These are phyloP conservation scores for Ogataea siamensis DNA, from an alignment of 805 yeast species.

Conservation along the genomic window DNA sequence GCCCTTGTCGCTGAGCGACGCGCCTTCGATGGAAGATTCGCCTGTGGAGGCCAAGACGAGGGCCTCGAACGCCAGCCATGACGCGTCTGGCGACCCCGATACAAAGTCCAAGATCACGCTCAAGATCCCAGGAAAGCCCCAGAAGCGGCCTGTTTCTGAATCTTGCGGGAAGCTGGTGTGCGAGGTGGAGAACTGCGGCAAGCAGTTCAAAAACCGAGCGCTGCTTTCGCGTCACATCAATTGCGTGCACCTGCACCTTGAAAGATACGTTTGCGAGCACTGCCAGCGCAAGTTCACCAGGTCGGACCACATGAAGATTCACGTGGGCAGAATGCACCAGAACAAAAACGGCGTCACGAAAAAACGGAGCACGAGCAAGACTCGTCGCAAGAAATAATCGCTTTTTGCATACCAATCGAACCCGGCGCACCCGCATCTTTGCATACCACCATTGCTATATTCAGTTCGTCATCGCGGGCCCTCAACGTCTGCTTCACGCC, in stretches of 20 bases:
- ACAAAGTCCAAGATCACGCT: constrained; percentile 8
- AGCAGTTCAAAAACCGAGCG: constrained; percentile 58
- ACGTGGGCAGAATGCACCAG: constrained; percentile 44
- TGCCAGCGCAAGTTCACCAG: constrained; percentile 65
- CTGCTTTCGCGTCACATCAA: constrained; percentile 66
- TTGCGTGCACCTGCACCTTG: constrained; percentile 55
- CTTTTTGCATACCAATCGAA: constrained; percentile 5
- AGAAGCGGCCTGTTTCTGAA: constrained; percentile 4
- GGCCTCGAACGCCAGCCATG: neutral
- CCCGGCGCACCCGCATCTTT: constrained; percentile 1
- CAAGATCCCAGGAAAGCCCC: constrained; percentile 11
- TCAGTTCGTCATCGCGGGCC: neutral
- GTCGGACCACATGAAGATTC: constrained; percentile 66
- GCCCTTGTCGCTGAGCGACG: constrained; percentile 3
- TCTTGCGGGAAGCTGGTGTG: constrained; percentile 38
- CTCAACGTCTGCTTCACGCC: neutral
- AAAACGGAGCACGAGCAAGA: constrained; percentile 5
- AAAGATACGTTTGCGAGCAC: constrained; percentile 52
- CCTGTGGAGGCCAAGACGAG: constrained; percentile 1
- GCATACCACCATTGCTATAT: constrained; percentile 2
- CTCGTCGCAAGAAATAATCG: constrained; percentile 13
- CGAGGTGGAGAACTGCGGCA: constrained; percentile 33
- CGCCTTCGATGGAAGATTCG: constrained; percentile 7
- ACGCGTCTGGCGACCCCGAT: neutral
- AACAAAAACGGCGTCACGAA: constrained; percentile 10